Percentiles rank a stretch among this genome's conserved stretches.
Conservation (phyloP, 2,329 filamentous ascomycete genomes). For the Epichloe hybrida region DNA sequence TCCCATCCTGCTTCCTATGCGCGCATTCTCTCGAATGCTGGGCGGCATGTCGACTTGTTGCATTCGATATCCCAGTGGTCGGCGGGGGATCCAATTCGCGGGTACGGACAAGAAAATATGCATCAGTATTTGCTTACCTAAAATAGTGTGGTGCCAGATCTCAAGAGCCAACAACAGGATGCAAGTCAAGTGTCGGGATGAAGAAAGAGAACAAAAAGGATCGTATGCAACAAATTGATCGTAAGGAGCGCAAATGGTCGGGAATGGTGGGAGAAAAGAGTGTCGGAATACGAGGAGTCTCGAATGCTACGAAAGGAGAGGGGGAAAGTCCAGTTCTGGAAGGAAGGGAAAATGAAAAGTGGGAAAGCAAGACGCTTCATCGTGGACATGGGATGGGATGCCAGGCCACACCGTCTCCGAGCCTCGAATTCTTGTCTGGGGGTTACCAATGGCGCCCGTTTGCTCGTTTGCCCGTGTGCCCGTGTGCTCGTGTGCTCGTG, state of each 20-base stretch:
- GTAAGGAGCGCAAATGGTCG: slow-evolving; percentile 3
- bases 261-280: not conserved
- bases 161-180: not conserved
- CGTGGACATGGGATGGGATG: not conserved
- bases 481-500: not conserved
- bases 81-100: not conserved
- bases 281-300: not conserved
- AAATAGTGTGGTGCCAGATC: not conserved
- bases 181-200: not conserved
- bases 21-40: too few species aligned
- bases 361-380: not conserved
- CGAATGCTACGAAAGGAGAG: not conserved
- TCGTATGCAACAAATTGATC: not conserved
- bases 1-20: too few species aligned
- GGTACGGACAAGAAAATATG: not conserved
- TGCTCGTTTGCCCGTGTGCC: not conserved
- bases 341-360: not conserved
- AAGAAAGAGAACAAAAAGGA: not conserved
- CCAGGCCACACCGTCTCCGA: not conserved
- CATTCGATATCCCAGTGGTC: not conserved
- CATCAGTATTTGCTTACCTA: not conserved
- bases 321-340: not conserved
- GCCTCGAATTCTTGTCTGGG: not conserved
- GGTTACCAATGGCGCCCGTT: not conserved
- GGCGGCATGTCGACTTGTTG: not conserved